Evolutionary conservation across 257 asterid genomes (phyloP), one percentile per base, ranked within the genome.

Genomic region (Solanum sitiens): DNA sequence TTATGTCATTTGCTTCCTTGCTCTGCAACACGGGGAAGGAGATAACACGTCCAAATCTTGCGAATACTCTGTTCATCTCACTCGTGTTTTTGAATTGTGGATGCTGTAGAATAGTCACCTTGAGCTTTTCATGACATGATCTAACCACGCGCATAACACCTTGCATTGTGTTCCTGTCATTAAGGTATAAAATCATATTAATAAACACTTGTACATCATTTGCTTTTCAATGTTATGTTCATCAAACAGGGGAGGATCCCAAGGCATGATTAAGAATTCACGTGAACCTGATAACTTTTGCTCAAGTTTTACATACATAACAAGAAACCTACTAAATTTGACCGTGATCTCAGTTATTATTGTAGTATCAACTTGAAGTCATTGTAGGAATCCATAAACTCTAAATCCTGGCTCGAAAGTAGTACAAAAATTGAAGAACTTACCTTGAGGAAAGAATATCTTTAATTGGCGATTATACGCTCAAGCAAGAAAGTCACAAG

Each of bases 91-190:
- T 80, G 61, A 33, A 75, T 37, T 33, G 89, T n/a, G 89, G 50
- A 42, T 53, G 37, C 50, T 86, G 63, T 40, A 83, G 88, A 42
- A 86, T 88, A 87, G 91, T 83, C 85, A 70, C 87, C 83, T 75
- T 84, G 16, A 76, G 63, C 83, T 90, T 80, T 56, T 89, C 93
- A 27, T 85, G 91, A 87, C 86, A 91, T 47, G 89, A 88, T 90
- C 89, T 89, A 39, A 90, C 86, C 83, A 93, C 92, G 83, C 87
- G 94, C 30, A 89, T 10, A 45, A 94, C 87, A 25, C 91, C 89
- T 86, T 92, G 95, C 98, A 95, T 95, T 30, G 89, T 68, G 33
- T 27, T 39, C 86, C 92, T 92, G 83, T 50, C 2, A 50, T 47
- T 50, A 30, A 30, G 32, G 20, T 11, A 18, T 32, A 11, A 47